Evolutionary conservation across 1,139 yeast genomes (phyloP), one percentile per base, ranked within the genome.

Genomic region (Candida glucosophila): DNA sequence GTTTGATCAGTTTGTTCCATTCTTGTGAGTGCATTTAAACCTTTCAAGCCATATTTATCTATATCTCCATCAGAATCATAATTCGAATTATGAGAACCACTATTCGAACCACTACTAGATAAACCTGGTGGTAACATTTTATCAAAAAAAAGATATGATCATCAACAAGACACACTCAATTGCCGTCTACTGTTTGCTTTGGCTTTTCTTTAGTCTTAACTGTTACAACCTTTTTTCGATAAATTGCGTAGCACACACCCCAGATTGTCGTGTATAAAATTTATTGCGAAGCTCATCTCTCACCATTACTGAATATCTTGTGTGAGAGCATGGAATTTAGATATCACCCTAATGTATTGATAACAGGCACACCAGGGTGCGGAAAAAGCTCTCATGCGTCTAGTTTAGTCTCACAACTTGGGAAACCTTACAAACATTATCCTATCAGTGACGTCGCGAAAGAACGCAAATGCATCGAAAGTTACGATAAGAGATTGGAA

Each of bases 301-400:
- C n/a, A n/a, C n/a, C n/a, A n/a, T n/a, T n/a, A n/a, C n/a, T n/a
- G n/a, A n/a, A n/a, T n/a, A n/a, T n/a, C n/a, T n/a, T n/a, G n/a
- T n/a, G n/a, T n/a, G n/a, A n/a, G n/a, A n/a, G n/a, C n/a, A n/a
- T 54, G 57, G 41, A 52, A 11, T 43, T 52, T 32, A 62, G 83
- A 49, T 48, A 43, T 22, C 48, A 58, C 20, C 95, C 95, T 8
- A 92, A 92, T 49, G 77, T 90, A 23, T 73, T 92, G 20, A 70
- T 90, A 26, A 90, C 97, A 5, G 98, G 98, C 3, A 92, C 98
- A 2, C 98, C 98, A 9, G 97, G 98, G 1, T 85, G 96, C 41
- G 99, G 99, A 9, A 90, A 90, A 47, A 73, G 96, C 1, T 77
- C 90, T 12, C 96, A 88, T 42, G 74, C 90, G 3, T 77, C 73